phyloP scores from a whole-genome alignment of 176 grass and related monocot genomes.

The Zoysia japonica region DNA sequence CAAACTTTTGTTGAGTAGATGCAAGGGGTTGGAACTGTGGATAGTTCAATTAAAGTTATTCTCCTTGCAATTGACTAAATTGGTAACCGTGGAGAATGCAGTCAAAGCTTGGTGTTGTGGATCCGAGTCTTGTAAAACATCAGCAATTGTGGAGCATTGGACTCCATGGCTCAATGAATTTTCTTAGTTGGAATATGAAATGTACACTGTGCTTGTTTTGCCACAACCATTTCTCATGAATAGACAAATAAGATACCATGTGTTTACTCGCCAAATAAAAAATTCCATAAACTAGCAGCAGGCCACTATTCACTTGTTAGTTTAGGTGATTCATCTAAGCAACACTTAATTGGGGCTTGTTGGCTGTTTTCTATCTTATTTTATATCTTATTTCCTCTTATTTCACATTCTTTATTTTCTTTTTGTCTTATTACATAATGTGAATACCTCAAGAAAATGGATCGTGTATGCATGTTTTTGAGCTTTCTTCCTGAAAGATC shows the following conservation, averaged over 20 bases:
- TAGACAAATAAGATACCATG: conserved; percentile 13
- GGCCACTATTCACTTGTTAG: not conserved
- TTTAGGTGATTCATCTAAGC: not conserved
- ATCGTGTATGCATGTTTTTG: conserved; percentile 10
- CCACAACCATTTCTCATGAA: not conserved
- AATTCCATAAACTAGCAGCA: not conserved
- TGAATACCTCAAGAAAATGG: conserved; percentile 1
- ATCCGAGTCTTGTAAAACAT: not conserved
- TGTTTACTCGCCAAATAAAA: conserved; percentile 2
- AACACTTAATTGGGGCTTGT: not conserved
- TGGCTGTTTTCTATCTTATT: not conserved
- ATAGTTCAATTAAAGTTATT: too few relatives aligned
- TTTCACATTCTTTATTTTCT: not conserved
- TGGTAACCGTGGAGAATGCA: not conserved
- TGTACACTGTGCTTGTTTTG: not conserved
- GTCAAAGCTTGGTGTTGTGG: not conserved
- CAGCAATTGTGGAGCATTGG: not conserved
- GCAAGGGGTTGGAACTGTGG: too few relatives aligned
- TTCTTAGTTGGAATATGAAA: not conserved
- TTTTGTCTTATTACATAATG: conserved; percentile 4
- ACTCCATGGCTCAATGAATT: not conserved
- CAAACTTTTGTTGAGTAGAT: too few relatives aligned
- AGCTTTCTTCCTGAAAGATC: conserved; percentile 22
- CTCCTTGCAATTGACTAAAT: not conserved
- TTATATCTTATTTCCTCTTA: not conserved